A percentile compares a stretch with the other conserved stretches of the same genome.
phyloP scores from a whole-genome alignment of 768 basidiomycete genomes.

The Pleurotus ostreatus region DNA sequence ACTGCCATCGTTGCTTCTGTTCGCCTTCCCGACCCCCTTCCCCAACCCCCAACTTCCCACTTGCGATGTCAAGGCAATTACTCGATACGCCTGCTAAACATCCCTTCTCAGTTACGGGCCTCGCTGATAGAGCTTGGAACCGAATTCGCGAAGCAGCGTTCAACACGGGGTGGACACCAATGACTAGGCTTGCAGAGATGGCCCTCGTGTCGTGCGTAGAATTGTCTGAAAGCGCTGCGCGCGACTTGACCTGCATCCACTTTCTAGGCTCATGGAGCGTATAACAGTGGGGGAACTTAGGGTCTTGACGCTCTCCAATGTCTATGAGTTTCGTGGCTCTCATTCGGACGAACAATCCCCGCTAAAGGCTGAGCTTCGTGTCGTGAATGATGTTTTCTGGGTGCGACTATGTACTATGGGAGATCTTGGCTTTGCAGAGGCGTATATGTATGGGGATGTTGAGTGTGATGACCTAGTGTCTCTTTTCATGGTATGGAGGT shows the following conservation, averaged over 20 bases:
- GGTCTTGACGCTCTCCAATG: constrained; percentile 39
- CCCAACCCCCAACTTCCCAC: background rate
- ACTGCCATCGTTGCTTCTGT: too few species aligned
- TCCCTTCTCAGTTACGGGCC: constrained; percentile 35
- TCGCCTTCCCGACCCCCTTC: too few species aligned
- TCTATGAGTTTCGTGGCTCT: constrained; percentile 39
- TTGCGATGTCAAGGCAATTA: constrained; percentile 30
- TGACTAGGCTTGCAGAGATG: constrained; percentile 37
- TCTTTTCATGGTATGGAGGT: constrained; percentile 51
- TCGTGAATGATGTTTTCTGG: constrained; percentile 55
- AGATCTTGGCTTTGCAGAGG: constrained; percentile 73
- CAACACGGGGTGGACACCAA: constrained; percentile 37
- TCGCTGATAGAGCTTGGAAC: constrained; percentile 41
- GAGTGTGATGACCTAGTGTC: constrained; percentile 62
- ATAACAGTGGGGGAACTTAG: constrained; percentile 45
- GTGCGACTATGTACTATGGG: constrained; percentile 53
- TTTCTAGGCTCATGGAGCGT: constrained; percentile 36
- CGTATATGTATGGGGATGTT: constrained; percentile 77
- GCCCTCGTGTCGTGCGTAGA: constrained; percentile 42
- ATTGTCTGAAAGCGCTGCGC: background rate
- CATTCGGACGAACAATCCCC: constrained; percentile 16
- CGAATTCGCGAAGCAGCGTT: constrained; percentile 35
- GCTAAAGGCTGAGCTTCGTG: constrained; percentile 40
- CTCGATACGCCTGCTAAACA: constrained; percentile 40
- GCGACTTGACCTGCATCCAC: background rate